Base-by-base conservation (phyloP, 129 eudicot genomes). In the Ambrosia artemisiifolia region DNA sequence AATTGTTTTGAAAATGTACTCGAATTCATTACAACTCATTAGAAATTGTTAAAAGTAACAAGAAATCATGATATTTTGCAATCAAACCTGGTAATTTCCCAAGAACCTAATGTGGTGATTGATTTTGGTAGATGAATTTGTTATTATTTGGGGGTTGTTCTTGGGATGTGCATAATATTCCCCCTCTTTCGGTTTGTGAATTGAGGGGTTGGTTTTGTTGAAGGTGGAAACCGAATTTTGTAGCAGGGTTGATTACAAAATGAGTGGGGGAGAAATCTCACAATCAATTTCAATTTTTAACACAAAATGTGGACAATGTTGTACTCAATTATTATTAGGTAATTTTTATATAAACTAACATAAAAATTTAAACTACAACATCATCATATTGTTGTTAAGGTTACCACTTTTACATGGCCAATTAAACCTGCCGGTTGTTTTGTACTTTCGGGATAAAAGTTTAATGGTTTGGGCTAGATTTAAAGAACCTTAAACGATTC, bases 171-270 rank as follows among this genome's bases (percentile, higher is more conserved):
- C 7, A 30, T 10, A 33, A 4, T 63, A 42, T 34, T 18, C 54
- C 80, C 80, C 80, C 66, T 57, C 60, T 57, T 67, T 55, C 6
- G 30, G 13, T 12, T 11, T 12, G 66, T 56, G 80, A 56, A 75
- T 75, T 13, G 80, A 76, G 80, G 80, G 80, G 75, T 76, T 67
- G 57, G 80, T 56, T 38, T 67, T 74, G 69, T 44, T 48, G 80
- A 67, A 76, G 38, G 61, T 67, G 62, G 67, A 57, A 56, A 57
- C 69, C 51, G 80, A 76, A 76, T 56, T 76, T 76, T 67, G 75
- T 67, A 76, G 74, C 49, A 32, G 28, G 40, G 14, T 30, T 54
- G 60, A 56, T 67, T 12, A 18, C n/a, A 67, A 75, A 75, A 75
- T 67, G 80, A 59, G 80, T 42, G 80, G 68, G 61, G 61, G 80